Evolutionary conservation across 495 filamentous ascomycete species (phyloP), one percentile per base, ranked within the genome.

Genomic region (Xylaria cubensis): DNA sequence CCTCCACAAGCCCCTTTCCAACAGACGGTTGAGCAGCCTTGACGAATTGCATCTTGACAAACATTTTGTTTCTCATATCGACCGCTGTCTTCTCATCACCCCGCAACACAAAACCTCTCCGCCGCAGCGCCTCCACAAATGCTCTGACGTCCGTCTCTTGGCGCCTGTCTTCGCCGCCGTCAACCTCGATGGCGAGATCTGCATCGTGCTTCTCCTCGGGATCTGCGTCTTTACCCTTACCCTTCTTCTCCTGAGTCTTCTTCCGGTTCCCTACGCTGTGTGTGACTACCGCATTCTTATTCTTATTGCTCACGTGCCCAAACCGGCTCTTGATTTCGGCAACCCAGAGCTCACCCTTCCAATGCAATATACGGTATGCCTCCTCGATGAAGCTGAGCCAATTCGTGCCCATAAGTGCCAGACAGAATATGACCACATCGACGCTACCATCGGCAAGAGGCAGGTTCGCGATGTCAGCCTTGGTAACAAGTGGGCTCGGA

Each of bases 331-430:
- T 98, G 78, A 98, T 97, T 83, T 99, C 96, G 56, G 93, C 93
- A 65, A 99, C 88, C 96, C 96, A 99, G 59, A 96, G 88, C 84
- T 99, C 96, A 67, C 96, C 96, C 76, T 92, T 93, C 88, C 95
- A 96, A 67, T 93, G 89, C 73, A 98, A 84, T 13, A 98, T 84
- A 24, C 96, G 88, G 81, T 91, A 95, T n/a, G 95, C 94, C 82
- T 99, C 96, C 76, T 97, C 95, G 70, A 98, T 87, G 77, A 98
- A 98, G 71, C 92, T 90, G 26, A 97, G 86, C 94, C 96, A 99
- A 82, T 99, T 99, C 19, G 96, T 98, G 74, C 97, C 96, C 96
- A 99, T 99, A 51, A 99, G 87, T 69, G 95, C 95, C 29, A 99
- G 86, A 82, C 96, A 99, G 84, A 98, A 97, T 66, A 98, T 88